Base-by-base conservation (phyloP, 768 basidiomycete species). In the Tricholoma matsutake region DNA sequence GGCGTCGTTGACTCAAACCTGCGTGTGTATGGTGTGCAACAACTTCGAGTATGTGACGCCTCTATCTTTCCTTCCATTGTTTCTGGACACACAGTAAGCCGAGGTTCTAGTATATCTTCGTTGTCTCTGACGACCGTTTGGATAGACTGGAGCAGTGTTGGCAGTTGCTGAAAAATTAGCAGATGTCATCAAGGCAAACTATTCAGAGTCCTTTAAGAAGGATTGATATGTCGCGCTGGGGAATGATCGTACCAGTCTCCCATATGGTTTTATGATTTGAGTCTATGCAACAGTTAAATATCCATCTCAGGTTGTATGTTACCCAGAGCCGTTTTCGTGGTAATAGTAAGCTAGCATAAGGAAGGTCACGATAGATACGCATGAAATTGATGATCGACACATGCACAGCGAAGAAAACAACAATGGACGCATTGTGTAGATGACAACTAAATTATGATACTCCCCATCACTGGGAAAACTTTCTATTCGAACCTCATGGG, bases 71-170 rank as follows among this genome's bases (percentile, higher is more conserved):
- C 35, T 14, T 37, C 35, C 13, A 37, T 37, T 14, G 14, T 39
- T 39, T 39, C 37, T 39, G 37, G 37, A 16, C 37, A 39, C 14
- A 39, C 37, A 39, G 37, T 39, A 6, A 39, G 72, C 61, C 20
- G 18, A 37, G 52, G 57, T 47, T 22, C 25, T 18, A 16, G 52
- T 54, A 41, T 22, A 11, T 56, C 9, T 5, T 59, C 37, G 80
- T 80, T 57, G 67, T 81, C 6, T 81, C 81, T 59, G 80, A 80
- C 16, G 14, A 39, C 37, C 5, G 14, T 39, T 1, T 80, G 82
- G 43, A 11, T 49, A 70, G 73, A 68, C 73, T 59, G 73, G 73
- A 52, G 71, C 69, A 18, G 73, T 72, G 39, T 72, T 65, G 39
- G 74, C 70, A 13, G 67, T 64, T 28, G 74, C 73, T 2, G 73